These are phyloP conservation scores for Mucor saturninus DNA, from an alignment of 371 early-diverging fungal genomes.

Conservation along the genomic window DNA sequence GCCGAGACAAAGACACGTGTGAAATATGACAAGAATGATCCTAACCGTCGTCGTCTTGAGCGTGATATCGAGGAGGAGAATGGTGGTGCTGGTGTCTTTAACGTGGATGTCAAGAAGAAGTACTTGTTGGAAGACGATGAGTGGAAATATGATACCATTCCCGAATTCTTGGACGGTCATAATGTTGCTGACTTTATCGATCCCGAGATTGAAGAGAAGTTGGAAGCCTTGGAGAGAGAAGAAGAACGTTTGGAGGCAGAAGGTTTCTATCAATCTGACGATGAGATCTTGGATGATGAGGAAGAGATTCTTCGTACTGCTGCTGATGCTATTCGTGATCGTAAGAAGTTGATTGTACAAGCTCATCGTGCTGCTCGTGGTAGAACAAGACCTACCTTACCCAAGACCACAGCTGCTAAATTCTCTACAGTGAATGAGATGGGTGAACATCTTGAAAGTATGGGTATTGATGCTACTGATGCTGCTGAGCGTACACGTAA, in stretches of 20 bases:
- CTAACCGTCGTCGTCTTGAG: slow-evolving; percentile 83
- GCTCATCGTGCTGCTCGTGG: slow-evolving; percentile 74
- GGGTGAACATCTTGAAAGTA: slow-evolving; percentile 59
- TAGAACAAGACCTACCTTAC: slow-evolving; percentile 69
- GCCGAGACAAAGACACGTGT: slow-evolving; percentile 67
- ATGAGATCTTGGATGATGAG: slow-evolving; percentile 74
- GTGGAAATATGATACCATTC: slow-evolving; percentile 98
- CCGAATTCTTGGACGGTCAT: slow-evolving; percentile 99
- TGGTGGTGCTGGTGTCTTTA: slow-evolving; percentile 98
- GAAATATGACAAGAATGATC: slow-evolving; percentile 84
- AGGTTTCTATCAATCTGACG: slow-evolving; percentile 92
- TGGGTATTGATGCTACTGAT: slow-evolving; percentile 65
- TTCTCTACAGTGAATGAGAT: slow-evolving; percentile 59
- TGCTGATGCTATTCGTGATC: slow-evolving; percentile 84
- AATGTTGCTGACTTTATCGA: slow-evolving; percentile 99
- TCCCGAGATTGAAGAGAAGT: slow-evolving; percentile 94
- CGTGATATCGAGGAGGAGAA: slow-evolving; percentile 88
- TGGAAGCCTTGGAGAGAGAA: slow-evolving; percentile 96
- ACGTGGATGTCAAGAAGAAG: slow-evolving; percentile 88
- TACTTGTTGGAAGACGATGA: slow-evolving; percentile 87
- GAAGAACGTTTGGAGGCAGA: slow-evolving; percentile 92
- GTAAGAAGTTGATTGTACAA: slow-evolving; percentile 82
- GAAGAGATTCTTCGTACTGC: slow-evolving; percentile 78
- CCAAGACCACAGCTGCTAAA: slow-evolving; percentile 59
- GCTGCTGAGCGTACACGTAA: slow-evolving; percentile 61